These are phyloP conservation scores for Saturnispora mendoncae DNA, from an alignment of 805 yeast genomes.

Conservation along the genomic window DNA sequence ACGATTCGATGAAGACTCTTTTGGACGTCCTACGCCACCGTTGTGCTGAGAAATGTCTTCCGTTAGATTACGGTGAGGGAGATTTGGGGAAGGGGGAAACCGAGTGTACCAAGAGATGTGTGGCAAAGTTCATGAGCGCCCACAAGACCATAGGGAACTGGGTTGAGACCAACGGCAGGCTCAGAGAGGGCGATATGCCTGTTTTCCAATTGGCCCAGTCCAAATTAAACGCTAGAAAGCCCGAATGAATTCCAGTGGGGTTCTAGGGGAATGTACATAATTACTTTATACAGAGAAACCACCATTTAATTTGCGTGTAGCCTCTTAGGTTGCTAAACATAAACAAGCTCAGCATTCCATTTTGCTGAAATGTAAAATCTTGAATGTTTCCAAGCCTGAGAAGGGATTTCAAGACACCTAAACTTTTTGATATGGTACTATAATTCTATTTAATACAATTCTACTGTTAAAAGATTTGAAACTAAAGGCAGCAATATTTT, in stretches of 20 bases:
- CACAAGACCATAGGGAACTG: constrained; percentile 53
- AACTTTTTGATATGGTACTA: too few relatives aligned
- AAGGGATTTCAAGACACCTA: too few relatives aligned
- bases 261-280: not conserved
- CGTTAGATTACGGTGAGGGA: constrained; percentile 70
- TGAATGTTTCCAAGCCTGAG: too few relatives aligned
- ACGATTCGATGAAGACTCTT: constrained; percentile 50
- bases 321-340: not conserved
- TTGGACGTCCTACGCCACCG: constrained; percentile 40
- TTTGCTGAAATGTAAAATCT: not conserved
- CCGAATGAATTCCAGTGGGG: not conserved
- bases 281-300: not conserved
- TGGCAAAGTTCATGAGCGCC: constrained; percentile 75
- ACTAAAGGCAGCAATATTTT: too few relatives aligned
- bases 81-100: constrained; percentile 74
- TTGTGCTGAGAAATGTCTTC: constrained; percentile 73
- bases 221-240: constrained; percentile 14
- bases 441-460: too few relatives aligned
- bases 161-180: constrained; percentile 33
- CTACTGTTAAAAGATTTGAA: too few relatives aligned
- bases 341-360: not conserved
- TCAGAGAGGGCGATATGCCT: constrained; percentile 35
- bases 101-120: constrained; percentile 89
- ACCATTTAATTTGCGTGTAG: not conserved
- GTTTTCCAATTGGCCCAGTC: constrained; percentile 24